These are phyloP conservation scores for Scheffersomyces lignosus DNA, from an alignment of 805 yeast species.

Conservation along the genomic window DNA sequence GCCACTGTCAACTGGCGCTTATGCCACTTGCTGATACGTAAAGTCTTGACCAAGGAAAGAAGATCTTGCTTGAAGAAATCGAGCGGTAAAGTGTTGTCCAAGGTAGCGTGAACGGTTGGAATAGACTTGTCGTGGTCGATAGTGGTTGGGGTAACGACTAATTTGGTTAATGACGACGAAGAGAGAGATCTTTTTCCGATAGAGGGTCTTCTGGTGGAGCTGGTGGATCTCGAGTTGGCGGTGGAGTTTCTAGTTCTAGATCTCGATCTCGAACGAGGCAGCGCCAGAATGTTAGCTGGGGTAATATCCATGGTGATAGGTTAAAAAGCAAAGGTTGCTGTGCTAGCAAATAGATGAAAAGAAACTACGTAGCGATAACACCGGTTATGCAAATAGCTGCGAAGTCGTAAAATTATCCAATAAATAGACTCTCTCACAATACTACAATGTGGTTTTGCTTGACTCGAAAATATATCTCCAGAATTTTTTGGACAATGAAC, in stretches of 20 bases:
- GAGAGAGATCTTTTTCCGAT: constrained; percentile 34
- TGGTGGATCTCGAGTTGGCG: constrained; percentile 34
- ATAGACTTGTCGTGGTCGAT: constrained; percentile 33
- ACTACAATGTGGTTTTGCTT: too few species aligned
- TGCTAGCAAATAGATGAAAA: too few species aligned
- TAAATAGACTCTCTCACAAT: too few species aligned
- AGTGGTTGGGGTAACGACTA: constrained; percentile 26
- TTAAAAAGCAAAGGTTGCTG: background rate
- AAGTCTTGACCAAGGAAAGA: constrained; percentile 57
- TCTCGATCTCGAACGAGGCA: constrained; percentile 41
- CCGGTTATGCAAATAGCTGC: too few species aligned
- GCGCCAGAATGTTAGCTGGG: constrained; percentile 12
- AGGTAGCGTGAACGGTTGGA: constrained; percentile 53
- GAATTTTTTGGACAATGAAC: too few species aligned
- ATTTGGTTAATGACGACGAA: constrained; percentile 29
- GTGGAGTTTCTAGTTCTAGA: constrained; percentile 33
- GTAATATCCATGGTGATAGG: constrained; percentile 12
- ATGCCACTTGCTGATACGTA: constrained; percentile 81
- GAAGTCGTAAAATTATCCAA: too few species aligned
- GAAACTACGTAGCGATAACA: too few species aligned
- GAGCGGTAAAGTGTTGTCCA: constrained; percentile 78
- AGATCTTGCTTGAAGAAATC: constrained; percentile 85
- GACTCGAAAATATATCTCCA: too few species aligned
- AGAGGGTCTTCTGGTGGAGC: constrained; percentile 26
- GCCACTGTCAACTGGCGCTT: constrained; percentile 43